A percentile compares a stretch with the other conserved stretches of the same genome.
Conservation (phyloP, 1,284 basidiomycete genomes). For the Ustilago nuda region DNA sequence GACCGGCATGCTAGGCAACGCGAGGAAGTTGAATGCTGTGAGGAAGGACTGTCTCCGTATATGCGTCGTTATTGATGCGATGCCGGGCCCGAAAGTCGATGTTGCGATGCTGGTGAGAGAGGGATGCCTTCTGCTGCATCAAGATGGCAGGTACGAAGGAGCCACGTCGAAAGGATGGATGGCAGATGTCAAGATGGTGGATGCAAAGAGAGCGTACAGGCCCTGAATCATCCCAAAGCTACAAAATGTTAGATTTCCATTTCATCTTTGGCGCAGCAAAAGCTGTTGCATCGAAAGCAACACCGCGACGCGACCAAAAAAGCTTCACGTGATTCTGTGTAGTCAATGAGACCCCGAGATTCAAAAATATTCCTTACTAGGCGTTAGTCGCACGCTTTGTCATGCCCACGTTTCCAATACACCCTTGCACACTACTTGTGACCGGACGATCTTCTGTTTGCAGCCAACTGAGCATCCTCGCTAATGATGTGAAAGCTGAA, state of each 20-base stretch:
- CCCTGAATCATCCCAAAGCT: not conserved
- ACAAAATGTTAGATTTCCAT: conserved; percentile 17
- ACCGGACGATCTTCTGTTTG: not conserved
- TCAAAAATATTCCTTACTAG: conserved; percentile 10
- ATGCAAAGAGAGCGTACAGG: conserved; percentile 4
- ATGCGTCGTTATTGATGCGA: not conserved
- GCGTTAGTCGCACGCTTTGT: conserved; percentile 17
- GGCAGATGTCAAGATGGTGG: not conserved
- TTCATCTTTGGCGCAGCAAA: conserved; percentile 5
- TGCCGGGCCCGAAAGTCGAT: not conserved
- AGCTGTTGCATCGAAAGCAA: conserved; percentile 12
- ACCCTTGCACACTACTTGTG: not conserved
- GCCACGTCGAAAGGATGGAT: not conserved
- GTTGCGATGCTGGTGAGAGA: not conserved
- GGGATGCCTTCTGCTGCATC: not conserved
- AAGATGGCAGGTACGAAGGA: not conserved
- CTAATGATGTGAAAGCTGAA: not conserved
- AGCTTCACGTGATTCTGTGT: conserved; percentile 41
- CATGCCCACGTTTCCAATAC: conserved; percentile 8
- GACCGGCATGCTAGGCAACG: conserved; percentile 27
- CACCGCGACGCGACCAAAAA: conserved; percentile 45
- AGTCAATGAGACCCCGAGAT: not conserved
- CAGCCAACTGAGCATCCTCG: not conserved
- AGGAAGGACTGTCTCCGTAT: not conserved
- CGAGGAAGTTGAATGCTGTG: not conserved